phyloP scores from a whole-genome alignment of 129 eudicot species.

The Artemisia argyi region DNA sequence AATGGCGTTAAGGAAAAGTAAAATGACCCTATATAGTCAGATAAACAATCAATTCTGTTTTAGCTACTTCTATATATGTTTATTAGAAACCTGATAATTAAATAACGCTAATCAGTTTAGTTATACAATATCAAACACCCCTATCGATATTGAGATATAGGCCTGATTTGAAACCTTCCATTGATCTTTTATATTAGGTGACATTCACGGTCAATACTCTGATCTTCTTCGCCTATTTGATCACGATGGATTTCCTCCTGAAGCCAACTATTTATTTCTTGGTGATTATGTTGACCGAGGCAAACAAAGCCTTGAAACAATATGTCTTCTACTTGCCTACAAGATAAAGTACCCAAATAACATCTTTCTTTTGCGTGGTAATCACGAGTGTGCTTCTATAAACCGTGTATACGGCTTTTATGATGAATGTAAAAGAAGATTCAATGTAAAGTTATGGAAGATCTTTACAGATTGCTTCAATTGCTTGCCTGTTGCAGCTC shows the following conservation, averaged over 20 bases:
- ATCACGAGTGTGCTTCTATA: slow-evolving; percentile 54
- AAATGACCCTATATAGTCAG: too few relatives aligned
- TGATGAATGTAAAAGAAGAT: slow-evolving; percentile 50
- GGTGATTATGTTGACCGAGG: slow-evolving; percentile 70
- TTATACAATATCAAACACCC: too few relatives aligned
- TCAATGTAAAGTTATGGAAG: slow-evolving; percentile 55
- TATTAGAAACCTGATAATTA: too few relatives aligned
- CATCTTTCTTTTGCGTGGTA: slow-evolving; percentile 45
- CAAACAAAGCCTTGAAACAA: slow-evolving; percentile 61
- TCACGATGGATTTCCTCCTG: slow-evolving; percentile 54
- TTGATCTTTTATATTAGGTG: slow-evolving; percentile 38
- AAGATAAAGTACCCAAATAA: slow-evolving; percentile 51
- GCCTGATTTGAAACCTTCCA: background rate
- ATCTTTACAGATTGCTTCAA: slow-evolving; percentile 45
- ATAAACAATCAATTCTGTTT: background rate
- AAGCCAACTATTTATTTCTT: slow-evolving; percentile 52
- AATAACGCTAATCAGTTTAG: background rate
- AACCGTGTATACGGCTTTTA: slow-evolving; percentile 51
- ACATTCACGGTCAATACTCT: slow-evolving; percentile 65
- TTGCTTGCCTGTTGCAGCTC: slow-evolving; percentile 60
- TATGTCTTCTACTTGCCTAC: slow-evolving; percentile 52
- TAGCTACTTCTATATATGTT: too few relatives aligned
- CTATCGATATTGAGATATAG: background rate
- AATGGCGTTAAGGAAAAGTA: too few relatives aligned
- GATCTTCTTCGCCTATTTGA: slow-evolving; percentile 63